phyloP scores from a whole-genome alignment of 306 rosid species.

The Lathyrus oleraceus region DNA sequence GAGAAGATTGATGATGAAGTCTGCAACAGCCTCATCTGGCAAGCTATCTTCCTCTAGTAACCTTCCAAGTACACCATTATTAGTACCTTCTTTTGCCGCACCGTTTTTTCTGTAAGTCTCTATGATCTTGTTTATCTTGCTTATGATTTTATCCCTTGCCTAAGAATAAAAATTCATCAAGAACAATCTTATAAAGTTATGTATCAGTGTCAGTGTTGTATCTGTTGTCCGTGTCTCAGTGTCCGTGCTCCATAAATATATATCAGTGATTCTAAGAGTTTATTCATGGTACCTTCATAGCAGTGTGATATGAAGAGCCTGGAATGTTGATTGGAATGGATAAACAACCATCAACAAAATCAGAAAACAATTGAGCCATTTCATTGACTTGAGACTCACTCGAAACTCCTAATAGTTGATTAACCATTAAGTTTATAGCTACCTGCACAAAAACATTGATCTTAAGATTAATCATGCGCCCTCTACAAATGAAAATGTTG shows the following conservation, averaged over 20 bases:
- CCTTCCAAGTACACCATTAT: slow-evolving; percentile 70
- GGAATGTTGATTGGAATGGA: slow-evolving; percentile 74
- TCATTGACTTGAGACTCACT: slow-evolving; percentile 76
- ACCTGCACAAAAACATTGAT: slow-evolving; percentile 47
- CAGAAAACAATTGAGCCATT: slow-evolving; percentile 76
- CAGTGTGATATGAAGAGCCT: slow-evolving; percentile 71
- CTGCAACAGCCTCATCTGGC: slow-evolving; percentile 72
- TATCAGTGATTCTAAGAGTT: background rate
- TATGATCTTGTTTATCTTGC: slow-evolving; percentile 66
- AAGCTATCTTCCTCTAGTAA: slow-evolving; percentile 75
- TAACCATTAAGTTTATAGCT: slow-evolving; percentile 85
- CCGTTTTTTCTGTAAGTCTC: slow-evolving; percentile 53
- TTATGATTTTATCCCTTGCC: slow-evolving; percentile 84
- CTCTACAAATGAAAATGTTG: background rate
- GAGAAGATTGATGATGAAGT: slow-evolving; percentile 91
- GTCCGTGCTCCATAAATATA: too few relatives aligned
- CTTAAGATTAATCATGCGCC: background rate
- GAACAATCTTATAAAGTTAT: too few relatives aligned
- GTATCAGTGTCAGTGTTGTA: too few relatives aligned
- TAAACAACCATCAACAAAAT: slow-evolving; percentile 89
- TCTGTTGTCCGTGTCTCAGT: too few relatives aligned
- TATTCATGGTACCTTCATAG: slow-evolving; percentile 67
- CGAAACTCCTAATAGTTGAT: slow-evolving; percentile 76
- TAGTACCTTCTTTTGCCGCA: slow-evolving; percentile 33
- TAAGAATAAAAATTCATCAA: too few relatives aligned